Evolutionary conservation across 495 filamentous ascomycete genomes (phyloP).

Genomic region (Saxophila tyrrhenica): DNA sequence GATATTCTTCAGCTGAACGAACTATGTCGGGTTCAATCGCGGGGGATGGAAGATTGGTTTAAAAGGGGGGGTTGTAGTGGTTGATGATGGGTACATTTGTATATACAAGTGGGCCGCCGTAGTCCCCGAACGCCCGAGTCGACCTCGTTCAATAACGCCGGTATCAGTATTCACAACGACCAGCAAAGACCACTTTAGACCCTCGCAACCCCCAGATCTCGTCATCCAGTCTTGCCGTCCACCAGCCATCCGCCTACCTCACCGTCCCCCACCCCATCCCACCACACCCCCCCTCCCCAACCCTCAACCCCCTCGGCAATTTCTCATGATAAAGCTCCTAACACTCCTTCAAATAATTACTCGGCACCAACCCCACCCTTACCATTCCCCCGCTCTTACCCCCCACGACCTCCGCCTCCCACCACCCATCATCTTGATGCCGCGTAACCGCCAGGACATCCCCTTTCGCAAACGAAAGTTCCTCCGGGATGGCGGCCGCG

Average conservation of each 20-base stretch:
- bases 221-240: too few species aligned
- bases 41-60: too few species aligned
- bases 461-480: constrained; percentile 86
- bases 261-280: not conserved
- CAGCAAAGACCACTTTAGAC: not conserved
- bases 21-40: not conserved
- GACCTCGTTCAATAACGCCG: not conserved
- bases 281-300: not conserved
- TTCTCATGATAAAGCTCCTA: too few species aligned
- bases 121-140: not conserved
- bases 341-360: constrained; percentile 84
- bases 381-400: constrained; percentile 49
- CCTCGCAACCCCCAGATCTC: too few species aligned
- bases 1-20: not conserved
- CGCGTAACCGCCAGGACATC: constrained; percentile 81
- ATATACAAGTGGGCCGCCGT: too few species aligned
- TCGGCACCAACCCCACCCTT: constrained; percentile 82
- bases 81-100: not conserved
- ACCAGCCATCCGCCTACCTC: too few species aligned
- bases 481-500: constrained; percentile 84
- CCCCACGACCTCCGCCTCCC: constrained; percentile 93
- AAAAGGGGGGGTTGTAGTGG: not conserved
- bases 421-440: constrained; percentile 98
- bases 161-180: not conserved
- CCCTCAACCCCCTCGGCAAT: not conserved